These are phyloP conservation scores for Botrytis elliptica DNA, from an alignment of 2,329 filamentous ascomycete genomes.

Conservation along the genomic window DNA sequence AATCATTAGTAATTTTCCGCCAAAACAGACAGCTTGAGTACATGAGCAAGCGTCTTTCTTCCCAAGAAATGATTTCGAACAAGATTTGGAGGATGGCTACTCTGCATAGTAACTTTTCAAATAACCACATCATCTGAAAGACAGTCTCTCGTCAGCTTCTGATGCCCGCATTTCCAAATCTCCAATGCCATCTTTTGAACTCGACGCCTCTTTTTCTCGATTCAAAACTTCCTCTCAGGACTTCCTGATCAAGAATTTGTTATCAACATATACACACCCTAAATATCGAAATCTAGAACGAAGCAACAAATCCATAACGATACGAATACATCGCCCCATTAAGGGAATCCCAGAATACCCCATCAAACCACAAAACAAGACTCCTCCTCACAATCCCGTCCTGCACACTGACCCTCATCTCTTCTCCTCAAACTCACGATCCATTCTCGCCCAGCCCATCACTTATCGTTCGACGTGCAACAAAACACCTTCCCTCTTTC, in stretches of 20 bases:
- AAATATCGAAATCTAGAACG: not conserved
- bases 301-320: not conserved
- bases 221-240: not conserved
- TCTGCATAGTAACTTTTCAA: not conserved
- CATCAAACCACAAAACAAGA: not conserved
- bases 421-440: not conserved
- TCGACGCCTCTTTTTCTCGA: not conserved
- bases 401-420: not conserved
- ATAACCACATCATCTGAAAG: not conserved
- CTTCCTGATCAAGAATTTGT: not conserved
- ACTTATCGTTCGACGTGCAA: slow-evolving; percentile 21
- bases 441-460: slow-evolving; percentile 18
- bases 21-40: not conserved
- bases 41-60: not conserved
- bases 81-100: not conserved
- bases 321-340: not conserved
- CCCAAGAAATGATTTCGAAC: not conserved
- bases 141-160: not conserved
- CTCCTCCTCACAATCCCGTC: not conserved
- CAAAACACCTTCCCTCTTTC: not conserved
- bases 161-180: not conserved
- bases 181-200: not conserved
- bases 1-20: not conserved
- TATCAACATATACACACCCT: not conserved
- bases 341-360: fast-evolving